Conservation (phyloP, 805 yeast genomes). For the Limtongia smithiae region DNA sequence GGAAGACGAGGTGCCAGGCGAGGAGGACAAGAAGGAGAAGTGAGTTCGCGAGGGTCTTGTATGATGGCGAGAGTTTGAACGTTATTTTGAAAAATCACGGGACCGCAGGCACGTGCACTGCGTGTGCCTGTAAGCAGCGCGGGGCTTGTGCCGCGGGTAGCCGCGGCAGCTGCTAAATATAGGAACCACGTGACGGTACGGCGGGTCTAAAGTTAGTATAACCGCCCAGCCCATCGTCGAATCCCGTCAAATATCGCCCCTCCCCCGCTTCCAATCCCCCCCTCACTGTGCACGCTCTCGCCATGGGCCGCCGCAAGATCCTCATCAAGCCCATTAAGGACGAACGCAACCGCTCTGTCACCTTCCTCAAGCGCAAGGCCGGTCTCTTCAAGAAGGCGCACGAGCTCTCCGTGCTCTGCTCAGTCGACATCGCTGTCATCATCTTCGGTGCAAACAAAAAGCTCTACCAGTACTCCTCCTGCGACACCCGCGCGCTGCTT, state of each 20-base stretch:
- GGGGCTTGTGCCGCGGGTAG: no score
- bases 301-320: slow-evolving; percentile 95
- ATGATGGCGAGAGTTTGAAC: no score
- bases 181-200: no score
- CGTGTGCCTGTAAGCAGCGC: no score
- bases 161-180: no score
- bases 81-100: no score
- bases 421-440: slow-evolving; percentile 87
- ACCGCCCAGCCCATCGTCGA: slow-evolving; percentile 9
- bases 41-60: neutral
- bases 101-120: no score
- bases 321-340: slow-evolving; percentile 87
- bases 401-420: slow-evolving; percentile 83
- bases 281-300: neutral
- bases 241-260: neutral
- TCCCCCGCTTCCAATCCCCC: neutral
- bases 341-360: slow-evolving; percentile 68
- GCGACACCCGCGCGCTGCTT: slow-evolving; percentile 54
- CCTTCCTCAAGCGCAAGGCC: slow-evolving; percentile 90
- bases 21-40: neutral
- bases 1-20: slow-evolving; percentile 26
- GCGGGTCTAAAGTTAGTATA: slow-evolving; percentile 12
- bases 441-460: slow-evolving; percentile 75
- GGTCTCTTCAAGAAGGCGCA: slow-evolving; percentile 83
- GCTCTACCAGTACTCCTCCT: slow-evolving; percentile 79